Evolutionary conservation across 73 alveolate species (phyloP).

Genomic region (Paramecium caudatum): DNA sequence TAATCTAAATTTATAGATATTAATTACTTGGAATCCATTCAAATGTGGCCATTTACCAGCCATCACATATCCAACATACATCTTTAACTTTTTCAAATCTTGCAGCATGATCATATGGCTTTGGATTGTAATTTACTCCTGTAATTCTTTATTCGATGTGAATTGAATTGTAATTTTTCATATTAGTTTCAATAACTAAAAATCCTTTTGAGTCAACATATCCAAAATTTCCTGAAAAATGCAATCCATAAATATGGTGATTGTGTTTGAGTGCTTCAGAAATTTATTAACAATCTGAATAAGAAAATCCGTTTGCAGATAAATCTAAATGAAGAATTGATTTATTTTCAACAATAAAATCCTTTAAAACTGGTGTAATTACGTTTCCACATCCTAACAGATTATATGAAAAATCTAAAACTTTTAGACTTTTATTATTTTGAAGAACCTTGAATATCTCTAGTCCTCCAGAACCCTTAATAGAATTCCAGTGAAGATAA

Average conservation of each 20-base stretch:
- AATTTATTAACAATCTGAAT: constrained; percentile 38
- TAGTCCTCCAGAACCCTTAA: constrained; percentile 49
- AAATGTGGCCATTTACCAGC: constrained; percentile 66
- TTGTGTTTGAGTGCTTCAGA: constrained; percentile 53
- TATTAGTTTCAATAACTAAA: constrained; percentile 34
- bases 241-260: constrained; percentile 73
- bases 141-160: constrained; percentile 13
- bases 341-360: constrained; percentile 64
- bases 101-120: constrained; percentile 49
- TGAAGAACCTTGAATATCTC: constrained; percentile 62
- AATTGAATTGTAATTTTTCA: constrained; percentile 46
- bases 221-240: constrained; percentile 73
- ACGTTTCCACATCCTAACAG: constrained; percentile 49
- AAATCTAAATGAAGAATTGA: constrained; percentile 64
- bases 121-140: constrained; percentile 38
- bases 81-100: constrained; percentile 55
- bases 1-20: constrained; percentile 6
- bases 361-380: constrained; percentile 9
- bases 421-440: constrained; percentile 61
- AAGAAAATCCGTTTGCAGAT: constrained; percentile 46
- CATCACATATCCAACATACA: constrained; percentile 77
- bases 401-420: constrained; percentile 65
- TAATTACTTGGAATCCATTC: constrained; percentile 61
- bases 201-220: constrained; percentile 76
- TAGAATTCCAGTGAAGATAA: constrained; percentile 68